These are phyloP conservation scores for Moringa oleifera DNA, from an alignment of 345 rosid genomes.

Conservation along the genomic window DNA sequence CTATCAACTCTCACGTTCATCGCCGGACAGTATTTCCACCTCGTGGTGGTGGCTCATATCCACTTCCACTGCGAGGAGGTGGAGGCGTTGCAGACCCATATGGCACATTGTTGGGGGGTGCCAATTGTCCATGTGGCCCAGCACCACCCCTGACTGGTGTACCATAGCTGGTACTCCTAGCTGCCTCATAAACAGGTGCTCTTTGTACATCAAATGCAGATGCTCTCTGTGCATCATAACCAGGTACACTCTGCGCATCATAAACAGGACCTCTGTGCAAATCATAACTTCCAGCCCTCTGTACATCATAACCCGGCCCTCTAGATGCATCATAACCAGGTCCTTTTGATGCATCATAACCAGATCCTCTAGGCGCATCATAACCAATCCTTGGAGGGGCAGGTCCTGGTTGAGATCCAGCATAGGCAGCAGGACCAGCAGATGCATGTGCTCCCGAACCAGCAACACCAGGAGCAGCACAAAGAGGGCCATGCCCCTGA, in stretches of 20 bases:
- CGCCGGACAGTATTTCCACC: slow-evolving; percentile 58
- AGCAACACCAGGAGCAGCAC: slow-evolving; percentile 27
- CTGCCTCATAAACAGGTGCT: slow-evolving; percentile 30
- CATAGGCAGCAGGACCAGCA: slow-evolving; percentile 32
- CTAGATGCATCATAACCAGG: slow-evolving; percentile 38
- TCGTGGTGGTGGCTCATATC: slow-evolving; percentile 36
- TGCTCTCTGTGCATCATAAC: slow-evolving; percentile 22
- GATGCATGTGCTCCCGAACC: slow-evolving; percentile 25
- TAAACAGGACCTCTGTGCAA: slow-evolving; percentile 20
- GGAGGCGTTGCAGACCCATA: slow-evolving; percentile 64
- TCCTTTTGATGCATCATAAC: slow-evolving; percentile 25
- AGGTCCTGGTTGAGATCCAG: slow-evolving; percentile 55
- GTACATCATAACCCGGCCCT: slow-evolving; percentile 36
- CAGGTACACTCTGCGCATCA: slow-evolving; percentile 24
- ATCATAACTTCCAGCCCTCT: slow-evolving; percentile 33
- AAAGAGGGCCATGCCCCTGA: slow-evolving; percentile 42
- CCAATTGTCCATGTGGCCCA: slow-evolving; percentile 33
- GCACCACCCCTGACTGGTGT: slow-evolving; percentile 36
- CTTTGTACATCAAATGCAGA: slow-evolving; percentile 31
- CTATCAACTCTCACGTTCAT: slow-evolving; percentile 22
- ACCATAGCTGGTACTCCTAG: slow-evolving; percentile 34
- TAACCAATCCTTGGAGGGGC: slow-evolving; percentile 44
- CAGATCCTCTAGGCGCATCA: too few species aligned
- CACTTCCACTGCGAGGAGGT: slow-evolving; percentile 37
- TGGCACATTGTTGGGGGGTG: slow-evolving; percentile 29